phyloP scores from a whole-genome alignment of 306 rosid species.

The Dryas alaskensis region DNA sequence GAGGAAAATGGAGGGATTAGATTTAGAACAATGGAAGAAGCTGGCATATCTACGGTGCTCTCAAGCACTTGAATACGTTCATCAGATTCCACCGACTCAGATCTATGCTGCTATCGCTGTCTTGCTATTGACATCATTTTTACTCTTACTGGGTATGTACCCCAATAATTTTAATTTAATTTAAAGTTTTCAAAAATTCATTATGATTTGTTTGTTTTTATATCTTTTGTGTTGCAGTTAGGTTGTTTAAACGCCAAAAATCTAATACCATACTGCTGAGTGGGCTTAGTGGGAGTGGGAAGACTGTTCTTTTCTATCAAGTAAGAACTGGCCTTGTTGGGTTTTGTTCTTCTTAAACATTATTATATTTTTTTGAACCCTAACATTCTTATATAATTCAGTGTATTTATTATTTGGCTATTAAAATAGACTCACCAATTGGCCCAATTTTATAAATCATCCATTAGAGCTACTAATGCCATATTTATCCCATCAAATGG shows the following conservation, averaged over 20 bases:
- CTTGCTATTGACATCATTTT: conserved; percentile 42
- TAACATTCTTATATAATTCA: too few species aligned
- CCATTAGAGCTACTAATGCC: not conserved
- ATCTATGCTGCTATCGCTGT: conserved; percentile 55
- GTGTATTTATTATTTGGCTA: not conserved
- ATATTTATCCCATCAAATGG: not conserved
- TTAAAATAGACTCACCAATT: not conserved
- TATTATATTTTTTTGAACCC: too few species aligned
- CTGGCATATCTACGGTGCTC: conserved; percentile 28
- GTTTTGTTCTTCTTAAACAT: not conserved
- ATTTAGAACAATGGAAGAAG: conserved; percentile 41
- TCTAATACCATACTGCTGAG: conserved; percentile 67
- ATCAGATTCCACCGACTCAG: conserved; percentile 55
- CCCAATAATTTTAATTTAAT: not conserved
- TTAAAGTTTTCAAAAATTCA: not conserved
- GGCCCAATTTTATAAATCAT: not conserved
- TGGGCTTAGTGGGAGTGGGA: conserved; percentile 83
- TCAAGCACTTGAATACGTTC: conserved; percentile 32
- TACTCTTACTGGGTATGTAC: conserved; percentile 43
- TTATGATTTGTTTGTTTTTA: not conserved
- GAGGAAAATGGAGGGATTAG: conserved; percentile 9
- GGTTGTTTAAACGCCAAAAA: conserved; percentile 63
- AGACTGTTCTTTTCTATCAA: conserved; percentile 79
- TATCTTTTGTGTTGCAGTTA: conserved; percentile 42
- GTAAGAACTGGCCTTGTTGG: conserved; percentile 28